phyloP scores from a whole-genome alignment of 108 stramenopile genomes.

The Chaetoceros muelleri region DNA sequence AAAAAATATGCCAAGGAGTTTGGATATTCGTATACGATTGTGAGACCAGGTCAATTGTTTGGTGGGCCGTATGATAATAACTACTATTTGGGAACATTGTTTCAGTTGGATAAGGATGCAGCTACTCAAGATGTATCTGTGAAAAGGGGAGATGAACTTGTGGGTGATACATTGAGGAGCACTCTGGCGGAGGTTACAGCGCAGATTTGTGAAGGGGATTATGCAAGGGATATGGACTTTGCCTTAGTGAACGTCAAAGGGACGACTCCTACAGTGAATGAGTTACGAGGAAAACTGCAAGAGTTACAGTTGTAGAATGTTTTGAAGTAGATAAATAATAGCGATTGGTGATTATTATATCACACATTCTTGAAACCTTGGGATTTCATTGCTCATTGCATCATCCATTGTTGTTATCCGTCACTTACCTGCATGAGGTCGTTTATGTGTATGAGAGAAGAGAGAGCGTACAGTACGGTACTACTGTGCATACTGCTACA shows the following conservation, averaged over 20 bases:
- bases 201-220: constrained; percentile 26
- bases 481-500: no score
- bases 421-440: no score
- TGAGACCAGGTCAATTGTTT: constrained; percentile 50
- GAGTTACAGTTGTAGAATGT: no score
- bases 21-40: constrained; percentile 31
- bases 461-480: no score
- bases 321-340: no score
- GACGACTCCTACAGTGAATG: constrained; percentile 7
- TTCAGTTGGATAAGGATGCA: constrained; percentile 35
- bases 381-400: no score
- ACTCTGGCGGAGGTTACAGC: constrained; percentile 48
- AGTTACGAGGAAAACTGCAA: constrained; percentile 9
- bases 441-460: no score
- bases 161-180: constrained; percentile 23
- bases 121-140: constrained; percentile 10
- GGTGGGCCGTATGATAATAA: constrained; percentile 60
- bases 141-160: constrained; percentile 5
- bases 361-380: no score
- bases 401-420: no score
- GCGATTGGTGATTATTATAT: no score
- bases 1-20: constrained; percentile 11
- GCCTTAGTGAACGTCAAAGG: constrained; percentile 26
- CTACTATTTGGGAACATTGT: constrained; percentile 34
- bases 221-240: constrained; percentile 42